Evolutionary conservation across 208 protist genomes (phyloP), one percentile per base, ranked within the genome.

Genomic region (Crithidia bombi): DNA sequence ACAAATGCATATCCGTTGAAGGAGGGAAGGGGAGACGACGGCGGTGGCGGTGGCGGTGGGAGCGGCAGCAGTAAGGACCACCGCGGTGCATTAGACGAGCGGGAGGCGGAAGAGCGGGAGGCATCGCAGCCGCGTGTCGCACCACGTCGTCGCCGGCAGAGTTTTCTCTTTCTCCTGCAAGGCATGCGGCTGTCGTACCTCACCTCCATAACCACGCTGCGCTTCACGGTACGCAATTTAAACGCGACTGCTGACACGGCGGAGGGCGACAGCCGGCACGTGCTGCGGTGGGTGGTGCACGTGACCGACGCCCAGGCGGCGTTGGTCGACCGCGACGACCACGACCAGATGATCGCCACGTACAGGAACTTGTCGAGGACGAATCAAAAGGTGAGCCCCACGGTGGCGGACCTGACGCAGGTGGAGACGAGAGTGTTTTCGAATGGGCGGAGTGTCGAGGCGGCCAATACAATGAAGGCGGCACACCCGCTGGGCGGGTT

Each of bases 251-350:
- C 80, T 0, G 82, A 93, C 33, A 73, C 75, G 5, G 59, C 62
- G 3, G 71, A 71, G 54, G 70, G 63, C 15, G 51, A 65, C 44
- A 63, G 36, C n/a, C 67, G 62, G 33, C 83, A 75, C 23, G 59
- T 76, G 39, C 77, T 89, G 52, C 66, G 79, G 10, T 86, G 89
- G 84, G 62, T 79, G 5, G 70, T 90, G 44, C 78, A 92, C 73
- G 89, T 90, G 28, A 61, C 73, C 6, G 77, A 82, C 28, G 79
- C 79, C 14, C 87, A 94, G 76, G 73, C 91, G 21, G 92, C 89
- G 25, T 72, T 97, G 28, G 87, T 94, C 9, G 92, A 97, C 78
- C 86, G 88, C 54, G 81, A 95, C 55, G 89, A 94, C 68, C 79
- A 96, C 69, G 87, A 94, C 62, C 85, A 93, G 68, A 61, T 81